These are phyloP conservation scores for Naganishia sp. DNA, from an alignment of 1,284 basidiomycete genomes.

Conservation along the genomic window DNA sequence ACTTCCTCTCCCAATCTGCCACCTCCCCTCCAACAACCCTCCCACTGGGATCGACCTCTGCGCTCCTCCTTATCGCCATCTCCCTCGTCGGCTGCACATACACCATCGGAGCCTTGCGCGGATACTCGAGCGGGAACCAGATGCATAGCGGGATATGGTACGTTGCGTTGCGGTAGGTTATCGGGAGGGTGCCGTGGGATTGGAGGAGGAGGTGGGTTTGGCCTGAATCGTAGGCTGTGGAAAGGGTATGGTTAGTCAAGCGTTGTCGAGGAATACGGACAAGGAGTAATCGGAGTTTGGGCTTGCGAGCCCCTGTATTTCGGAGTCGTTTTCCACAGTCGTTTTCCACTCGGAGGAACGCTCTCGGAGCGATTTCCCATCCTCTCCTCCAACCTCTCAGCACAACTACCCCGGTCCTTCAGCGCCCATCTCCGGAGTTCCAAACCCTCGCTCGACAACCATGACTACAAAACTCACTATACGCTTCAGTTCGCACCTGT, in stretches of 20 bases:
- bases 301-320: no score
- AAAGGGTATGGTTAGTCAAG: conserved; percentile 1
- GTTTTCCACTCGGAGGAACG: no score
- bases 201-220: conserved; percentile 86
- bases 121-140: conserved; percentile 84
- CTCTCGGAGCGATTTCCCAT: no score
- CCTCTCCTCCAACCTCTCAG: no score
- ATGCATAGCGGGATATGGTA: conserved; percentile 94
- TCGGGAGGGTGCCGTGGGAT: conserved; percentile 86
- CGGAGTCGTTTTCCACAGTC: no score
- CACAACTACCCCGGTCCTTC: neutral
- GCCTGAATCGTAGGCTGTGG: conserved; percentile 85
- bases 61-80: conserved; percentile 81
- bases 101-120: conserved; percentile 76
- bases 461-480: conserved; percentile 65
- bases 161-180: conserved; percentile 69
- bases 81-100: conserved; percentile 92
- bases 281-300: no score
- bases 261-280: no score
- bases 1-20: conserved; percentile 75
- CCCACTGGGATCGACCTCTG: conserved; percentile 80
- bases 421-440: neutral
- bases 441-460: neutral
- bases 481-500: conserved; percentile 86
- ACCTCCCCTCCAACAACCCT: conserved; percentile 55